Conservation (phyloP, 2,329 filamentous ascomycete genomes). For the Pseudogymnoascus sp. region DNA sequence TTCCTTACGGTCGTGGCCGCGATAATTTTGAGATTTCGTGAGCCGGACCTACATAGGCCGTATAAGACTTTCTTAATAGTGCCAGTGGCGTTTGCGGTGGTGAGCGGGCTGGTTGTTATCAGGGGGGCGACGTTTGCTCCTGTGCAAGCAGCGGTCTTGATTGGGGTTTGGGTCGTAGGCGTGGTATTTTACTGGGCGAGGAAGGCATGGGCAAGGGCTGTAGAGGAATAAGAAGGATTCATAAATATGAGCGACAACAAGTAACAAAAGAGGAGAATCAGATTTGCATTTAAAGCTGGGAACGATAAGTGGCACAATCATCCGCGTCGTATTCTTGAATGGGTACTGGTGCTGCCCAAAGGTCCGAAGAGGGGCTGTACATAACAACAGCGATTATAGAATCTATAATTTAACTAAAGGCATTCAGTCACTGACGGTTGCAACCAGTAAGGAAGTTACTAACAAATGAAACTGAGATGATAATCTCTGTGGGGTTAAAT, state of each 20-base stretch:
- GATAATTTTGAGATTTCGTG: slow-evolving; percentile 48
- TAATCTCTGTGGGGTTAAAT: background rate
- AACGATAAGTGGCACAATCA: background rate
- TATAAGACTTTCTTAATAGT: slow-evolving; percentile 48
- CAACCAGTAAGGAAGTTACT: background rate
- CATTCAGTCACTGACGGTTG: background rate
- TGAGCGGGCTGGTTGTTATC: slow-evolving; percentile 54
- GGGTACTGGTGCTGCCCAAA: background rate
- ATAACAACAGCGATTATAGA: background rate
- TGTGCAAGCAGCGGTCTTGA: slow-evolving; percentile 44
- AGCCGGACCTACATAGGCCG: slow-evolving; percentile 48
- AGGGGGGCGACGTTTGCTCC: slow-evolving; percentile 55
- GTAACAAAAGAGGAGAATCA: background rate
- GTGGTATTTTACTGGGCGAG: slow-evolving; percentile 34
- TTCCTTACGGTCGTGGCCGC: slow-evolving; percentile 55
- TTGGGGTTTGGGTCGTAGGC: slow-evolving; percentile 45
- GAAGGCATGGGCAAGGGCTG: background rate
- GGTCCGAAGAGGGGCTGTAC: background rate
- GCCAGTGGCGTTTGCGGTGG: slow-evolving; percentile 47
- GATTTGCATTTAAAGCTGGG: background rate
- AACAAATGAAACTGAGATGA: background rate
- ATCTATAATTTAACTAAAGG: background rate
- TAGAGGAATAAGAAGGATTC: background rate
- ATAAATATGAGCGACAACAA: background rate
- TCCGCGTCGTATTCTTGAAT: background rate